phyloP scores from a whole-genome alignment of 495 filamentous ascomycete genomes.

The Penicillium egyptiacum region DNA sequence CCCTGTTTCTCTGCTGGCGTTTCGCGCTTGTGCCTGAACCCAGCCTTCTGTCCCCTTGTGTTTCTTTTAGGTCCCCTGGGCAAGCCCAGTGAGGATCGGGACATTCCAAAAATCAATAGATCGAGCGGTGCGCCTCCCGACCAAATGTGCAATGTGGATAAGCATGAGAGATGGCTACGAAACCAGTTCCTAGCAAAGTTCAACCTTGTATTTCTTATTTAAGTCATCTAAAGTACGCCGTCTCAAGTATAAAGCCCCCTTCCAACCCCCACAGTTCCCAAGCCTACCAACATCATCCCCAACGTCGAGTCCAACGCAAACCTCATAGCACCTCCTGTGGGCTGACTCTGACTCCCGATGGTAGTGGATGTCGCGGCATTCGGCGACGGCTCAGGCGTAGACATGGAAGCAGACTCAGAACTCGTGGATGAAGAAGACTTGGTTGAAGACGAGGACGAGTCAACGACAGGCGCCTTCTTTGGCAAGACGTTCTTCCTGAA shows the following conservation, averaged over 20 bases:
- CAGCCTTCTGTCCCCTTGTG: conserved; percentile 28
- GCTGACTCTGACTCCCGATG: background rate
- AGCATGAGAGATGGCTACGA: conserved; percentile 40
- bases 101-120: conserved; percentile 34
- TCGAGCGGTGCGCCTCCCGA: conserved; percentile 28
- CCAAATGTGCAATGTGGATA: conserved; percentile 40
- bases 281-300: conserved; percentile 12
- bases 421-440: conserved; percentile 17
- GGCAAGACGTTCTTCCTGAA: conserved; percentile 43
- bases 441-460: background rate
- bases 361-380: conserved; percentile 5
- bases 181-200: conserved; percentile 16
- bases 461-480: background rate
- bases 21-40: conserved; percentile 26
- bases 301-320: conserved; percentile 5
- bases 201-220: conserved; percentile 13
- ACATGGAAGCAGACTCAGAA: conserved; percentile 11
- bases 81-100: conserved; percentile 26
- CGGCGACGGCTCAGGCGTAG: background rate
- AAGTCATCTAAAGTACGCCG: background rate
- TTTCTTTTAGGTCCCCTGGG: conserved; percentile 23
- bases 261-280: conserved; percentile 18
- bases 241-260: conserved; percentile 24
- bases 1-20: conserved; percentile 28
- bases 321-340: conserved; percentile 9